Base-by-base conservation (phyloP, 1,284 basidiomycete species). In the Rhizopogon parksii region DNA sequence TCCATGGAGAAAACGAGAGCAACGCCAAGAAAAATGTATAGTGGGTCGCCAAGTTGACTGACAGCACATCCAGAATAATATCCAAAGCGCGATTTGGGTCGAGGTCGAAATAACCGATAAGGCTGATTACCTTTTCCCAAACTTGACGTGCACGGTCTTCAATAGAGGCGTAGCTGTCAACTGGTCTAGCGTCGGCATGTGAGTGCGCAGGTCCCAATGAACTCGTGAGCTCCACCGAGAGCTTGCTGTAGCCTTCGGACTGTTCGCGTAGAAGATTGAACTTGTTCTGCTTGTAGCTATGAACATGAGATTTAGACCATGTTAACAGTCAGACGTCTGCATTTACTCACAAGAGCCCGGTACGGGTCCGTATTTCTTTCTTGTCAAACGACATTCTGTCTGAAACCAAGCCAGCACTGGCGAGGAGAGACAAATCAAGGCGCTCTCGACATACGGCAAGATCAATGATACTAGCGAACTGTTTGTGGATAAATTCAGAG, bases 181-280 rank as follows among this genome's bases (percentile, higher is more conserved):
- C 66, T 2, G 88, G 83, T 45, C 74, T 69, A 17, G 79, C 82
- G 57, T 84, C 82, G 25, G 68, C 67, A 34, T 76, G 62, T 14
- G 78, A 81, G 68, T 90, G 83, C 9, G 88, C 71, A 21, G 85
- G 82, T 4, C 89, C 89, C 46, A 94, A 72, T 57, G 81, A 83
- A 50, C 83, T 84, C 8, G 91, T 84, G 37, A 98, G 72, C 63
- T 95, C 91, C 7, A 88, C 83, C 30, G 88, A 82, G 34, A 99
- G 80, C 62, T 95, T 94, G 61, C 91, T 91, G 71, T 94, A 99
- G 4, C 96, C 96, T 73, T 99, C 95, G 0, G 92, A 95, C 59
- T 96, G 92, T 71, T 99, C 96, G 37, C 96, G 88, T 8, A 98
- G 79, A 32, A 99, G 79, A 62, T 99, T 99, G 76, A 94, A 97